Evolutionary conservation across 2,329 filamentous ascomycete species (phyloP), one percentile per base, ranked within the genome.

Genomic region (Aureobasidium subglaciale): DNA sequence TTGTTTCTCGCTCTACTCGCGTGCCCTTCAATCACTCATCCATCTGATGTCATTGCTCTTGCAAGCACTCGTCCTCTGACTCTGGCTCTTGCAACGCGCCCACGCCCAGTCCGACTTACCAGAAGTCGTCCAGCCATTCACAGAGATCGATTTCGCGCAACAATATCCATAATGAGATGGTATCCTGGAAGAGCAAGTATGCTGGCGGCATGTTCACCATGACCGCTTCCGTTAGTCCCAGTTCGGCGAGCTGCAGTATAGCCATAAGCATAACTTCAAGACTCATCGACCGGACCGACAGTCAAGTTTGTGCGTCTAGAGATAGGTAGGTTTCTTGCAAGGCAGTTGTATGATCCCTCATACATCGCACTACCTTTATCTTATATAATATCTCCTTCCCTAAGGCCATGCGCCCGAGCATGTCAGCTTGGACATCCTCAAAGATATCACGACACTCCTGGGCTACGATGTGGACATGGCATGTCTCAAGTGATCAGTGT

Each of bases 351-450:
- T 16, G 40, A 29, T 18, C 16, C n/a, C 25, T 16, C 40, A n/a
- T 30, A 10, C n/a, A 7, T 45, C 7, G 15, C 22, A 10, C 41
- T 30, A n/a, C 2, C 27, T 18, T 11, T 45, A 45, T 30, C 16
- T 32, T 49, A 34, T 49, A 49, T 35, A 30, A 49, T 22, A n/a
- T 35, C 32, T 35, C 29, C 13, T n/a, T n/a, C 45, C 35, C 13
- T 20, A 35, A 30, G 45, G 45, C 30, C 45, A 49, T 22, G 45
- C 45, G 30, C 79, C 89, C 63, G 95, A 95, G 74, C 95, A 95
- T 80, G 88, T 95, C 60, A 88, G 86, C 48, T 92, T 88, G 42
- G 90, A 96, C 70, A 90, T 95, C 61, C 84, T 95, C 63, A 82
- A 90, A 59, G 84, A 90, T 64, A 88, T 95, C 63, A 73, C 95